Evolutionary conservation across 2,329 filamentous ascomycete species (phyloP).

Genomic region (Neofusicoccum sp.): DNA sequence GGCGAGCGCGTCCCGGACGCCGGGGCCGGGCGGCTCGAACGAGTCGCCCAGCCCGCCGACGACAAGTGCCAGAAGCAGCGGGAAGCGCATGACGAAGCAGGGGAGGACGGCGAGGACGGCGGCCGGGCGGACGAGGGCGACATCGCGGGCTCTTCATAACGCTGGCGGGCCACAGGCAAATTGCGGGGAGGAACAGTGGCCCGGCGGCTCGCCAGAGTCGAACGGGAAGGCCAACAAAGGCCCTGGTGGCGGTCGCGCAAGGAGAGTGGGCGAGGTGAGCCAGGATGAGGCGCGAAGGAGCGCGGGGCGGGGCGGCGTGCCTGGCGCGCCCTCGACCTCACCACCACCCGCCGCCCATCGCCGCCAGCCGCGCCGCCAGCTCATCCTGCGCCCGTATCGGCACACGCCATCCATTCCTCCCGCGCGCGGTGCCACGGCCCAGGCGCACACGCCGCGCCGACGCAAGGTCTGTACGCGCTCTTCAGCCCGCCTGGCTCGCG

Average conservation of each 20-base stretch:
- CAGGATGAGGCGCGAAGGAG: background rate
- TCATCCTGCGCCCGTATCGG: background rate
- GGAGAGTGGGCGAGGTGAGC: constrained; percentile 1
- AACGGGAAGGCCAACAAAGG: constrained; percentile 8
- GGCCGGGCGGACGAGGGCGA: background rate
- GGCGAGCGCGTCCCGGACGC: constrained; percentile 20
- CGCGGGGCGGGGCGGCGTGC: background rate
- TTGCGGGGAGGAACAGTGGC: background rate
- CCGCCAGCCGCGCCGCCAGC: background rate
- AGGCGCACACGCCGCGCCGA: background rate
- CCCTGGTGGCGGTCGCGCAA: background rate
- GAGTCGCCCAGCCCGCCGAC: background rate
- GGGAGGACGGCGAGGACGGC: constrained; percentile 6
- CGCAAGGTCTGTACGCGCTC: constrained; percentile 19
- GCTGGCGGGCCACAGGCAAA: background rate
- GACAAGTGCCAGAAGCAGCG: constrained; percentile 13
- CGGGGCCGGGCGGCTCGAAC: constrained; percentile 23
- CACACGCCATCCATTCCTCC: constrained; percentile 4
- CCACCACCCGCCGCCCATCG: background rate
- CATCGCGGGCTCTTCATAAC: constrained; percentile 6
- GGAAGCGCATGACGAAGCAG: constrained; percentile 19
- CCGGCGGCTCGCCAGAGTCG: background rate
- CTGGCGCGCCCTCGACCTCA: background rate
- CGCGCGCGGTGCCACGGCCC: background rate
- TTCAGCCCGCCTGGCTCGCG: constrained; percentile 18